Conservation (phyloP, 331 rosid species). For the Quercus tomentella region DNA sequence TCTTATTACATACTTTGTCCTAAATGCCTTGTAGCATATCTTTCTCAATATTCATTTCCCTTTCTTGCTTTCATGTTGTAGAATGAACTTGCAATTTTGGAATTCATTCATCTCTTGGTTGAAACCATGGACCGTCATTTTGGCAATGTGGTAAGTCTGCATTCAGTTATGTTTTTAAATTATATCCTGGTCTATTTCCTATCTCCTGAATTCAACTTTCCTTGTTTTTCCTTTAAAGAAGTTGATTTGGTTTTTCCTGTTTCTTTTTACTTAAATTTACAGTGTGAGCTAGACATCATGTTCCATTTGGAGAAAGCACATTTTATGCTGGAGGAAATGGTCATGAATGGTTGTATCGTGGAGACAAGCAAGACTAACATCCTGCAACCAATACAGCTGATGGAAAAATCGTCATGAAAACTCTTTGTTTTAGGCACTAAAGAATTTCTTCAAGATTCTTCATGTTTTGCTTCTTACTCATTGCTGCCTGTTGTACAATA, state of each 20-base stretch:
- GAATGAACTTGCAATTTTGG: constrained; percentile 96
- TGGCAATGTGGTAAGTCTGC: constrained; percentile 80
- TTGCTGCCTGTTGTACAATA: constrained; percentile 21
- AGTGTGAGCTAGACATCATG: constrained; percentile 99
- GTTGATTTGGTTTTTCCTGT: neutral
- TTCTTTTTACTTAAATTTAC: constrained; percentile 23
- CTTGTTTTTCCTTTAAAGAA: neutral
- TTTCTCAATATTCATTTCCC: neutral
- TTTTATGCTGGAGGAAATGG: constrained; percentile 99
- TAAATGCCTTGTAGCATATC: neutral
- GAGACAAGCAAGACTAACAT: constrained; percentile 87
- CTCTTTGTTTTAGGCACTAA: neutral
- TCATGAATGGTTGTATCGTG: constrained; percentile 91
- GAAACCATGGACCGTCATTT: constrained; percentile 99
- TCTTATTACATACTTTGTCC: neutral
- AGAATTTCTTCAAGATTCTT: neutral
- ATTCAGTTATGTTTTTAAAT: neutral
- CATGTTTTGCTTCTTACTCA: neutral
- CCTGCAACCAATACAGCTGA: constrained; percentile 90
- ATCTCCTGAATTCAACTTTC: neutral
- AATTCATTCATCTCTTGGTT: constrained; percentile 89
- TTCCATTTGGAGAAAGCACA: constrained; percentile 97
- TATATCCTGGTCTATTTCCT: neutral
- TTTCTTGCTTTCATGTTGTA: constrained; percentile 34
- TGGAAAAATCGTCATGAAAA: constrained; percentile 72